These are phyloP conservation scores for Pseudonitzschia pungens DNA, from an alignment of 108 stramenopile species.

Conservation along the genomic window DNA sequence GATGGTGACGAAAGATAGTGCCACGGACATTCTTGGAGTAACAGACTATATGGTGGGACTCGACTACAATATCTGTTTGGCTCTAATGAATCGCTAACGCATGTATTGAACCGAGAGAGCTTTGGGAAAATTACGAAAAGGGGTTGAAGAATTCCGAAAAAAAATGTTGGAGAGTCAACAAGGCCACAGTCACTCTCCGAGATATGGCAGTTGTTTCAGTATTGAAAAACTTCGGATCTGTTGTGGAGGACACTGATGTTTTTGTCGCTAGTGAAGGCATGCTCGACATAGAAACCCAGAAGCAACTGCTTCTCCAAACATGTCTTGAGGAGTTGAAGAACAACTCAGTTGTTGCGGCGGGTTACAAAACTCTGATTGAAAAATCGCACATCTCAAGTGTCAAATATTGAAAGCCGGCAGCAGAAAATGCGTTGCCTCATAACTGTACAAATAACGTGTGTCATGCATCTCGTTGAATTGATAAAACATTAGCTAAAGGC, in stretches of 20 bases:
- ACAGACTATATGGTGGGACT: conserved; percentile 22
- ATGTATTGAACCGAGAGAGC: conserved; percentile 5
- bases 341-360: neutral
- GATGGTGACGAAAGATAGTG: conserved; percentile 14
- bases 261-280: neutral
- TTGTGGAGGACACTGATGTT: conserved; percentile 2
- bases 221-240: conserved; percentile 9
- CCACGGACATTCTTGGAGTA: conserved; percentile 36
- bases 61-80: conserved; percentile 11
- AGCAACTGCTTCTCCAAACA: conserved; percentile 30
- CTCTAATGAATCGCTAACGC: neutral
- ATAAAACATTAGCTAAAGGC: neutral
- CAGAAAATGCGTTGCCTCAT: too few species aligned
- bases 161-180: conserved; percentile 5
- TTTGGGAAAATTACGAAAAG: conserved; percentile 5
- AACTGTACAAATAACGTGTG: too few species aligned
- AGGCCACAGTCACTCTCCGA: conserved; percentile 2
- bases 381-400: neutral
- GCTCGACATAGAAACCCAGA: neutral
- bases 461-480: too few species aligned
- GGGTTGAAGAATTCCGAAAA: neutral
- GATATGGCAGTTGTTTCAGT: conserved; percentile 4
- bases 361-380: neutral
- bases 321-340: conserved; percentile 31
- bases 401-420: neutral